Evolutionary conservation across 768 basidiomycete genomes (phyloP), one percentile per base, ranked within the genome.

Genomic region (Naematelia aurantialba): DNA sequence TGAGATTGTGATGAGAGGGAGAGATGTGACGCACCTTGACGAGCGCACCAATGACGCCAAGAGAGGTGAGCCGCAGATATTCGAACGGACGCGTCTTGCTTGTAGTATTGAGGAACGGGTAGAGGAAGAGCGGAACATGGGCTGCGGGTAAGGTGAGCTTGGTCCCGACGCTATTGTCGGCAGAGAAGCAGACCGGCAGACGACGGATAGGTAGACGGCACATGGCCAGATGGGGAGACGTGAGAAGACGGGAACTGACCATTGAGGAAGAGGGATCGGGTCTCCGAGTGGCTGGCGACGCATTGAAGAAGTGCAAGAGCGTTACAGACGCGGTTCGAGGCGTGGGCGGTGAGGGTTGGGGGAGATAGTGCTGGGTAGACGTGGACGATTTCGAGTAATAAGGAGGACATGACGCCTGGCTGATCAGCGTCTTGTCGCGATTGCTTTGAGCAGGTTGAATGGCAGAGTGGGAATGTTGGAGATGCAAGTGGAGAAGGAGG

Each of bases 81-180:
- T 99, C 96, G 74, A 99, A 99, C 1, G 94, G 94, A n/a, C 94
- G 85, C 12, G 94, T 98, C 82, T 99, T 99, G 56, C 89, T 91
- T 12, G 92, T 99, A 4, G 94, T 99, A 78, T 99, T 99, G 68
- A 99, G 82, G 81, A 99, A 99, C 19, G 94, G 94, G 79, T 99
- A 99, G 69, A 99, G 82, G 77, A 84, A 84, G 61, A 99, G 84
- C 42, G 94, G 94, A 75, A 99, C 92, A 78, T 98, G 96, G 25
- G 94, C 94, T 91, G 68, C 22, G 5, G 31, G 34, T 26, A 4
- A 26, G 11, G 24, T 61, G 12, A 51, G 46, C 42, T 44, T 44
- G 19, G 12, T 44, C 42, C 12, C 51, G 21, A 48, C 4, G 42
- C 54, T 22, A 14, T 5, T 24, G 21, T 24, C 55, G 22, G 31